These are phyloP conservation scores for Neoboletus brunneissimus DNA, from an alignment of 768 basidiomycete genomes.

Conservation along the genomic window DNA sequence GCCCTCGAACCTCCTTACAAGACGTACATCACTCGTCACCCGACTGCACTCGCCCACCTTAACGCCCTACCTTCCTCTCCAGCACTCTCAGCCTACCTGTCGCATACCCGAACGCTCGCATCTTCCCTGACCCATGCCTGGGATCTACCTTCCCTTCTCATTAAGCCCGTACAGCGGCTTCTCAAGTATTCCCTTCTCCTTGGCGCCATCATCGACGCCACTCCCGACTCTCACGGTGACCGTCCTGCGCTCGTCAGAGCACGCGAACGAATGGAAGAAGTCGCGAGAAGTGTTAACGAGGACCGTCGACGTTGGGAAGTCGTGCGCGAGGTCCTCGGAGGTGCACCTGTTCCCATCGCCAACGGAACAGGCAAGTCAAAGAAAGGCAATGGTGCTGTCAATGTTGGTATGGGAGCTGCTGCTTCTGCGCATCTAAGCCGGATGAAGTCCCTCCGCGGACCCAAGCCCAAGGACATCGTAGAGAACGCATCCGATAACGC, in stretches of 20 bases:
- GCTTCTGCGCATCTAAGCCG: slow-evolving; percentile 57
- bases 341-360: slow-evolving; percentile 34
- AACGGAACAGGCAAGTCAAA: slow-evolving; percentile 40
- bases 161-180: slow-evolving; percentile 95
- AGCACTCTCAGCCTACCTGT: slow-evolving; percentile 61
- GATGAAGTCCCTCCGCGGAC: slow-evolving; percentile 51
- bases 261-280: slow-evolving; percentile 57
- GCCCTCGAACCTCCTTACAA: slow-evolving; percentile 71
- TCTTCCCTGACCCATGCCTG: slow-evolving; percentile 79
- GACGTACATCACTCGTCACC: slow-evolving; percentile 78
- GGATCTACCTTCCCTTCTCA: slow-evolving; percentile 91
- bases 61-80: slow-evolving; percentile 39
- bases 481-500: slow-evolving; percentile 33
- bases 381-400: slow-evolving; percentile 39
- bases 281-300: slow-evolving; percentile 77
- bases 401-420: slow-evolving; percentile 44
- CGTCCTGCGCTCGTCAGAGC: slow-evolving; percentile 37
- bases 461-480: slow-evolving; percentile 31
- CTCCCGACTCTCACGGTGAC: slow-evolving; percentile 66
- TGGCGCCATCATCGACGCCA: slow-evolving; percentile 69
- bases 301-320: slow-evolving; percentile 73
- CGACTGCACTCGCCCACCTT: slow-evolving; percentile 69
- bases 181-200: slow-evolving; percentile 93
- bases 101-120: slow-evolving; percentile 62
- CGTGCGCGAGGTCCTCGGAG: slow-evolving; percentile 67